Percentiles rank a stretch among this genome's conserved stretches.
Evolutionary conservation across 1,284 basidiomycete species (phyloP).

Genomic region (Moesziomyces antarcticus): DNA sequence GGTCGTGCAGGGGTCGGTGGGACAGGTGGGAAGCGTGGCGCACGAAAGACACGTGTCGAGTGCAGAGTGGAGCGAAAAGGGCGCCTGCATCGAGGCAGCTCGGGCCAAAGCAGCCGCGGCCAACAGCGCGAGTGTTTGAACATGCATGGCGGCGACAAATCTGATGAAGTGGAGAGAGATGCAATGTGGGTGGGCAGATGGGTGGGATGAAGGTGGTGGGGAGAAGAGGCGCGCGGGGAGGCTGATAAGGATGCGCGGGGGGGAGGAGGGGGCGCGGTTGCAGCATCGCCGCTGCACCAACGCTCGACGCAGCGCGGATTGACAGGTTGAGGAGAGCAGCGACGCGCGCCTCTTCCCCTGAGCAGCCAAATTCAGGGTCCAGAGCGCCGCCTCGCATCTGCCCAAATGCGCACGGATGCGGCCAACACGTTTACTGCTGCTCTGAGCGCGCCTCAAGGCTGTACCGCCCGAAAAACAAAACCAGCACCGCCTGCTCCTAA

Average conservation of each 20-base stretch:
- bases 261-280: neutral
- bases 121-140: neutral
- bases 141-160: neutral
- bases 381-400: neutral
- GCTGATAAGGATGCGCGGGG: neutral
- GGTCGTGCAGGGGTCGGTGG: constrained; percentile 35
- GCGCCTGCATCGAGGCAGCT: neutral
- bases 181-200: neutral
- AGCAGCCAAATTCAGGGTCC: constrained; percentile 12
- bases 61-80: neutral
- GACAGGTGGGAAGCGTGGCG: constrained; percentile 15
- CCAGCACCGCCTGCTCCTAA: too few relatives aligned
- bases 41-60: constrained; percentile 34
- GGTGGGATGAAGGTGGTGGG: neutral
- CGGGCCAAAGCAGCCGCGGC: neutral
- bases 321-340: too few relatives aligned
- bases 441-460: too few relatives aligned
- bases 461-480: too few relatives aligned
- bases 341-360: neutral
- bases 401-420: neutral
- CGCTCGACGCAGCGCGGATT: too few relatives aligned
- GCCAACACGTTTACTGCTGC: too few relatives aligned
- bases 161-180: neutral
- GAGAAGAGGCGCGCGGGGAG: neutral
- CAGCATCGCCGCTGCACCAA: too few relatives aligned